phyloP scores from a whole-genome alignment of 305 asterid species.

The Ruellia speciosa region DNA sequence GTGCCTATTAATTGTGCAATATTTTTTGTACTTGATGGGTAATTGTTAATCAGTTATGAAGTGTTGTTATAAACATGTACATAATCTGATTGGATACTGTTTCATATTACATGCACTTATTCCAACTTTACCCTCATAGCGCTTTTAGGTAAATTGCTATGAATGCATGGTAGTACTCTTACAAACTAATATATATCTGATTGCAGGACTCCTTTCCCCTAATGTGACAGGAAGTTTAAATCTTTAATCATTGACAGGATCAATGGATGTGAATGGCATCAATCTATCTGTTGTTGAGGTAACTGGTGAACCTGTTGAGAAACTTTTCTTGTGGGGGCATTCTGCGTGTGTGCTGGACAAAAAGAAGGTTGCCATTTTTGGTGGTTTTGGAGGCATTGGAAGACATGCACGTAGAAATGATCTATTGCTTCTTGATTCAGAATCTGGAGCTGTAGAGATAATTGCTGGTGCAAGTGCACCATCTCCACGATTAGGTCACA shows the following conservation, averaged over 20 bases:
- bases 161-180: slow-evolving; percentile 23
- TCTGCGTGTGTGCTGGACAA: slow-evolving; percentile 54
- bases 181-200: slow-evolving; percentile 37
- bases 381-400: slow-evolving; percentile 97
- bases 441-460: slow-evolving; percentile 40
- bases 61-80: neutral
- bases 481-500: slow-evolving; percentile 84
- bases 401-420: slow-evolving; percentile 86
- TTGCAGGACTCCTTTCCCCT: slow-evolving; percentile 71
- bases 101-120: neutral
- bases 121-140: neutral
- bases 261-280: slow-evolving; percentile 28
- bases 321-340: slow-evolving; percentile 93
- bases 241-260: slow-evolving; percentile 89
- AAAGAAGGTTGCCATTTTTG: slow-evolving; percentile 56
- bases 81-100: neutral
- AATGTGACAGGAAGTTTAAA: slow-evolving; percentile 68
- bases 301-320: slow-evolving; percentile 72
- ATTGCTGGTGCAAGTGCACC: slow-evolving; percentile 51
- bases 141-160: neutral
- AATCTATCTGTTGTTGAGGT: slow-evolving; percentile 40
- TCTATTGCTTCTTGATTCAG: slow-evolving; percentile 47
- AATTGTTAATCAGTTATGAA: neutral
- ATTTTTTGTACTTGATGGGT: neutral
- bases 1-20: too few relatives aligned